Base-by-base conservation (phyloP, 257 asterid species). In the Penstemon davidsonii region DNA sequence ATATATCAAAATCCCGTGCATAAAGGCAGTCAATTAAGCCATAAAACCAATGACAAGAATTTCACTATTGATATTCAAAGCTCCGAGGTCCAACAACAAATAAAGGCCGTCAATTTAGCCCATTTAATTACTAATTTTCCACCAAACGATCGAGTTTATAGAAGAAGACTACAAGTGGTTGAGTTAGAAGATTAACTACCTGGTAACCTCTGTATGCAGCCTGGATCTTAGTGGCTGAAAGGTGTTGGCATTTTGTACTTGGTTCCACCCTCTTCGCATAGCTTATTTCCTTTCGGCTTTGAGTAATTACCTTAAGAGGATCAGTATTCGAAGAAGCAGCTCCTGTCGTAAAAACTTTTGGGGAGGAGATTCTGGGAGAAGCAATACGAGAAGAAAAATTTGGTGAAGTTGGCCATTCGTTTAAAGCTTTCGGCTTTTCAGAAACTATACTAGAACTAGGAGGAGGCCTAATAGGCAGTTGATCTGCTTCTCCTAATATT, bases 161-260 rank as follows among this genome's bases (percentile, higher is more conserved):
- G 18, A 15, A 15, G 18, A 15, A 15, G 18, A 58, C 15, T 15
- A 65, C 40, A 3, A 37, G 61, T 8, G 11, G 63, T 45, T 0
- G 58, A 75, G 66, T 40, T 8, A 61, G 59, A 71, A 69, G 18
- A 15, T 15, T 15, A 42, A 77, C 80, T 84, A 94, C 99, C 96
- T 76, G 69, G 75, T 83, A 88, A 60, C 99, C 97, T 71, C 96
- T 77, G 55, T 76, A 94, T n/a, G 84, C 87, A 38, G 99, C 86
- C 78, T 94, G 99, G 61, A 94, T 86, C 75, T 68, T 87, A 66
- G 79, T 84, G 52, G 96, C 96, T 6, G 96, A 79, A 70, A 78
- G 72, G n/a, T 89, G 85, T 69, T 77, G 90, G 56, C 67, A 72
- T 73, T 68, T 68, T 62, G 71, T 71, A 53, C 90, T 78, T 18